A percentile compares a stretch with the other conserved stretches of the same genome.
Conservation (phyloP, 306 rosid genomes). For the Dalbergia cultrata region DNA sequence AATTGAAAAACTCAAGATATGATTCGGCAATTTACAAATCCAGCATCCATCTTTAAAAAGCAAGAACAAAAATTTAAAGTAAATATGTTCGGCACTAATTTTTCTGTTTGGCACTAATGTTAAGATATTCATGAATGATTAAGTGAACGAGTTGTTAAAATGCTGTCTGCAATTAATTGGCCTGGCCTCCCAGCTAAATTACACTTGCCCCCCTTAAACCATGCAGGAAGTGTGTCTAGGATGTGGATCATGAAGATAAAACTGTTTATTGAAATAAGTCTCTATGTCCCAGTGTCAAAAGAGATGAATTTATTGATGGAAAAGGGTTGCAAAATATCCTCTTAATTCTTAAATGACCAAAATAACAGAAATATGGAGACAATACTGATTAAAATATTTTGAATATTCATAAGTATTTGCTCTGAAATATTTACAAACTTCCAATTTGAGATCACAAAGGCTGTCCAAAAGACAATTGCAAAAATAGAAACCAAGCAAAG, state of each 20-base stretch:
- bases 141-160: neutral
- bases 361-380: neutral
- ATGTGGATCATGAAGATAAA: neutral
- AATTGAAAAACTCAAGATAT: constrained; percentile 7
- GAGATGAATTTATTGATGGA: neutral
- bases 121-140: neutral
- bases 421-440: neutral
- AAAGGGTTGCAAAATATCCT: neutral
- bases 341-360: neutral
- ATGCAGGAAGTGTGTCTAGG: neutral
- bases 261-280: neutral
- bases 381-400: neutral
- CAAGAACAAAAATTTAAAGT: neutral
- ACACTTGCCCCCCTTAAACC: neutral
- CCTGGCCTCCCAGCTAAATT: neutral
- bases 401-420: neutral
- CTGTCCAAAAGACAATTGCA: neutral
- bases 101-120: neutral
- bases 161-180: neutral
- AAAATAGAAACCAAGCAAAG: neutral
- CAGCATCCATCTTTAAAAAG: neutral
- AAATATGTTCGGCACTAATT: neutral
- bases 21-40: constrained; percentile 1
- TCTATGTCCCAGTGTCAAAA: neutral
- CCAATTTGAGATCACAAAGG: neutral